Evolutionary conservation across 129 eudicot species (phyloP).

Genomic region (Heracleum sosnowskyi): DNA sequence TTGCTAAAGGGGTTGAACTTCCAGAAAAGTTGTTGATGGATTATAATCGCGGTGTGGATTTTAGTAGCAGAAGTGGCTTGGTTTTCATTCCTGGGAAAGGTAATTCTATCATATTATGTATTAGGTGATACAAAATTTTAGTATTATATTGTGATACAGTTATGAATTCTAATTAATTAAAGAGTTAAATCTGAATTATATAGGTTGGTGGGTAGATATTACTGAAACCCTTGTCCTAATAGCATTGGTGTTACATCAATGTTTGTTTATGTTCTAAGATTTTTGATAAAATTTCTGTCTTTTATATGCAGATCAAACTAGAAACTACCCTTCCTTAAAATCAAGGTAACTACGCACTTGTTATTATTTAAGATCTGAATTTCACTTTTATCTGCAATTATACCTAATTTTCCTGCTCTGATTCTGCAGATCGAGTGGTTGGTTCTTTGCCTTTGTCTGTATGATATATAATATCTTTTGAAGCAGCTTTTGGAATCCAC

Average conservation of each 20-base stretch:
- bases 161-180: too few relatives aligned
- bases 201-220: too few relatives aligned
- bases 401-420: constrained; percentile 21
- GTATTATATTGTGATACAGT: background rate
- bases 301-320: constrained; percentile 58
- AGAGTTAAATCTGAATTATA: too few relatives aligned
- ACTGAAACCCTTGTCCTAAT: background rate
- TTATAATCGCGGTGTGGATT: constrained; percentile 51
- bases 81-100: constrained; percentile 73
- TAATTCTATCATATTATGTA: constrained; percentile 6
- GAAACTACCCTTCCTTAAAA: constrained; percentile 55
- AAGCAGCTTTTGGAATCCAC: constrained; percentile 8
- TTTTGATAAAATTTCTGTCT: background rate
- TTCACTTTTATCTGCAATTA: background rate
- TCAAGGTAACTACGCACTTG: constrained; percentile 31
- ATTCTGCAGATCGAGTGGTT: constrained; percentile 60
- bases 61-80: constrained; percentile 37
- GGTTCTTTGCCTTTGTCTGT: constrained; percentile 18
- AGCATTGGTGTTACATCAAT: background rate
- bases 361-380: background rate
- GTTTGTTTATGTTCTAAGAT: background rate
- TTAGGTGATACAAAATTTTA: background rate
- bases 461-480: constrained; percentile 9
- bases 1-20: constrained; percentile 34
- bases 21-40: constrained; percentile 41